Percentiles rank a stretch among this genome's conserved stretches.
phyloP scores from a whole-genome alignment of 2,329 filamentous ascomycete species.

The Pleoardoris graminearum region DNA sequence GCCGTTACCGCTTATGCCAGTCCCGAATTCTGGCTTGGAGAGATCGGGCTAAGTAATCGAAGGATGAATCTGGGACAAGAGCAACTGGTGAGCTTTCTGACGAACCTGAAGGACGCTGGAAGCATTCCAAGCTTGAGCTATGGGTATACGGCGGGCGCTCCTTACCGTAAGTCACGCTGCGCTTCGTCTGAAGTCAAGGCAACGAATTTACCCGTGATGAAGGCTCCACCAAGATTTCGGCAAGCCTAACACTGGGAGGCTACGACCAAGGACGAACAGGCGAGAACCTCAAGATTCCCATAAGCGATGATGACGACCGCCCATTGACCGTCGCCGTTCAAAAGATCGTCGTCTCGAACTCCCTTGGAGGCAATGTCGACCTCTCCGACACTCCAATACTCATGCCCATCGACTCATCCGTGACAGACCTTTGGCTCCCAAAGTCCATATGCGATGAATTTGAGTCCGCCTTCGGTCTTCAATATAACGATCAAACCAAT shows the following conservation, averaged over 20 bases:
- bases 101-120: conserved; percentile 15
- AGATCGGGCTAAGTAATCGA: conserved; percentile 49
- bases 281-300: conserved; percentile 24
- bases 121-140: conserved; percentile 24
- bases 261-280: conserved; percentile 37
- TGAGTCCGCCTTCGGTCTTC: background rate
- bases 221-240: conserved; percentile 15
- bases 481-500: background rate
- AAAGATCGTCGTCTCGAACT: conserved; percentile 17
- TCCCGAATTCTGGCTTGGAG: conserved; percentile 20
- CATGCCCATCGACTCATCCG: background rate
- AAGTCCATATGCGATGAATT: background rate
- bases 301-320: conserved; percentile 15
- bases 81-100: conserved; percentile 15
- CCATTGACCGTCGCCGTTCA: conserved; percentile 20
- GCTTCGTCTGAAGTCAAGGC: background rate
- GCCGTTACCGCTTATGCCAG: conserved; percentile 19
- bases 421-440: background rate
- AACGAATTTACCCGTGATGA: conserved; percentile 7
- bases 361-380: conserved; percentile 15
- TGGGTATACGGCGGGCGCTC: conserved; percentile 25
- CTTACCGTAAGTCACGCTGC: conserved; percentile 18
- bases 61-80: conserved; percentile 51
- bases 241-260: conserved; percentile 41
- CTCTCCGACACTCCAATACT: background rate